Conservation (phyloP, 345 rosid species). For the Anastatica hierochuntica region DNA sequence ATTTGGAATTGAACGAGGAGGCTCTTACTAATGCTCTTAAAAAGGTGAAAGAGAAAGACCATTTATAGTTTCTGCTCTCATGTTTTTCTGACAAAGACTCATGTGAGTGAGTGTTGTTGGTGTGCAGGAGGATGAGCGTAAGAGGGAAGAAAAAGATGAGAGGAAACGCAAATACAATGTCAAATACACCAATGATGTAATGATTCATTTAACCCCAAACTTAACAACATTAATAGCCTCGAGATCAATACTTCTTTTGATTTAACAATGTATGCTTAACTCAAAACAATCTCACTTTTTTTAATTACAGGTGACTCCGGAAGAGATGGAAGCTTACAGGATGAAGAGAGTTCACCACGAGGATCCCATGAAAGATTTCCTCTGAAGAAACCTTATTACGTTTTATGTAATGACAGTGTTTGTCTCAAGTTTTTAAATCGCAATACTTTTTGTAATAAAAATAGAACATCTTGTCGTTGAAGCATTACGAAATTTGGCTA, state of each 20-base stretch:
- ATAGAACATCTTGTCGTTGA: too few relatives aligned
- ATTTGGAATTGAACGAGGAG: slow-evolving; percentile 53
- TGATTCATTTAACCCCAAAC: not conserved
- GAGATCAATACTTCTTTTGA: not conserved
- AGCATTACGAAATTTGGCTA: too few relatives aligned
- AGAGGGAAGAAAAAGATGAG: slow-evolving; percentile 49
- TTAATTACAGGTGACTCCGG: slow-evolving; percentile 41
- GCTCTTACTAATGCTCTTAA: slow-evolving; percentile 51
- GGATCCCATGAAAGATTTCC: slow-evolving; percentile 47
- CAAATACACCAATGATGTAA: slow-evolving; percentile 48
- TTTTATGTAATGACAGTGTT: too few relatives aligned
- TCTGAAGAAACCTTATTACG: not conserved
- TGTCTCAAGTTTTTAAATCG: too few relatives aligned
- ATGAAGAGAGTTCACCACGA: slow-evolving; percentile 65
- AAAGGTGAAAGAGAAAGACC: slow-evolving; percentile 23
- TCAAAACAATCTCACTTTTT: not conserved
- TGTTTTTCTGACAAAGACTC: not conserved
- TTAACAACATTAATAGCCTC: not conserved
- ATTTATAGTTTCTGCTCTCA: not conserved
- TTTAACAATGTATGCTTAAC: too few relatives aligned
- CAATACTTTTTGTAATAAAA: too few relatives aligned
- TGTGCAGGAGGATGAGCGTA: slow-evolving; percentile 46
- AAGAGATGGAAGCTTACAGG: slow-evolving; percentile 79
- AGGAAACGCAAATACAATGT: slow-evolving; percentile 58
- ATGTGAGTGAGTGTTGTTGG: not conserved